Conservation (phyloP, 2,329 filamentous ascomycete species). For the Fusarium mexicanum region DNA sequence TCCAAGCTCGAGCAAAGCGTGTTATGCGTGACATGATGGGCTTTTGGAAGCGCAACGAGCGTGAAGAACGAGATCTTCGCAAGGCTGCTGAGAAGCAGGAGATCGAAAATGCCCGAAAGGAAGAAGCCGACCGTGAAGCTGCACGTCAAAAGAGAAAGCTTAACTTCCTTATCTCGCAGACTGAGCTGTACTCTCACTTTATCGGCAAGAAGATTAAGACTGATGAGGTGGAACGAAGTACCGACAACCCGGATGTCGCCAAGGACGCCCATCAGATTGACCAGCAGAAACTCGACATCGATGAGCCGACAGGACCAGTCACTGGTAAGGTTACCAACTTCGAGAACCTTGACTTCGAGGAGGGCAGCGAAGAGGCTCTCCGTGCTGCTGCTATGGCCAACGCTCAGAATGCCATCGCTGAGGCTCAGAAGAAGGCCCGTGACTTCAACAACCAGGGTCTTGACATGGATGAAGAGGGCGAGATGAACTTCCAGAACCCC, state of each 20-base stretch:
- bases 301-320: conserved; percentile 63
- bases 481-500: conserved; percentile 99
- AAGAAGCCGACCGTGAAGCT: conserved; percentile 96
- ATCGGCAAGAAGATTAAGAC: conserved; percentile 99
- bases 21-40: conserved; percentile 99
- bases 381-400: conserved; percentile 91
- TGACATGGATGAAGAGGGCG: conserved; percentile 87
- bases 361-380: conserved; percentile 86
- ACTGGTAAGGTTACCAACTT: conserved; percentile 87
- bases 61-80: conserved; percentile 92
- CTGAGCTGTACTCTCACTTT: conserved; percentile 98
- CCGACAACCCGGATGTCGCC: conserved; percentile 79
- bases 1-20: conserved; percentile 94
- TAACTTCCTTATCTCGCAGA: conserved; percentile 99
- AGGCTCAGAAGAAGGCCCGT: conserved; percentile 91
- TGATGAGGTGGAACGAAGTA: conserved; percentile 90
- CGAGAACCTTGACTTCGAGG: conserved; percentile 94
- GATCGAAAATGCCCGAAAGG: conserved; percentile 94
- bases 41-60: conserved; percentile 99
- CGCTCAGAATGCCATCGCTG: conserved; percentile 92
- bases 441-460: conserved; percentile 84
- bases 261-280: conserved; percentile 57
- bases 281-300: conserved; percentile 59
- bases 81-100: conserved; percentile 96
- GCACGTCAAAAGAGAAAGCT: conserved; percentile 98